Evolutionary conservation across 163 green algal genomes (phyloP).

Genomic region (Scenedesmus sp.): DNA sequence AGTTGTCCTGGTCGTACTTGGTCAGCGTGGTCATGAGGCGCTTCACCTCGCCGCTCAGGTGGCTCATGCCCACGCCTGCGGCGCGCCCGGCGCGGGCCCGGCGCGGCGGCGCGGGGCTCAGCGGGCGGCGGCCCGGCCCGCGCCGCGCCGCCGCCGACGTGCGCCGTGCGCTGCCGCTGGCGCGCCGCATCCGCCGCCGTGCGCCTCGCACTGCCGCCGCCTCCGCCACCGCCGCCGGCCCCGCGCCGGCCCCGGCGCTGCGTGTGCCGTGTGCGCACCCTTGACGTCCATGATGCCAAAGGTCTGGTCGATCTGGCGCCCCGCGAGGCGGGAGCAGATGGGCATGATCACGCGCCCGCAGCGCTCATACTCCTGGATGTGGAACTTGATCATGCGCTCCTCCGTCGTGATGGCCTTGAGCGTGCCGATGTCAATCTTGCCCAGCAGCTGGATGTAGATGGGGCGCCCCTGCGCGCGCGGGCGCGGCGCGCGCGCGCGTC

Average conservation of each 20-base stretch:
- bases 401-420: conserved; percentile 85
- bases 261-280: conserved; percentile 53
- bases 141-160: no score
- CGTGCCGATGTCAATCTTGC: conserved; percentile 79
- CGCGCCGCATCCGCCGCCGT: background rate
- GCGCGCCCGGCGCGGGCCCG: no score
- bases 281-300: conserved; percentile 94
- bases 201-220: background rate
- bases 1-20: conserved; percentile 69
- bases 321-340: conserved; percentile 74
- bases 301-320: conserved; percentile 81
- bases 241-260: background rate
- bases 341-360: conserved; percentile 87
- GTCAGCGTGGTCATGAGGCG: conserved; percentile 80
- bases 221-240: no score
- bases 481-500: background rate
- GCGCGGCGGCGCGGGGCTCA: no score
- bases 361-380: conserved; percentile 89
- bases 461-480: conserved; percentile 71
- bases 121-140: no score
- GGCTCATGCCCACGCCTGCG: conserved; percentile 81
- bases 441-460: conserved; percentile 93
- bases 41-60: conserved; percentile 85
- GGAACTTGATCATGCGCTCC: conserved; percentile 92
- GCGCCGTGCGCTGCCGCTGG: no score